Base-by-base conservation (phyloP, 1,284 basidiomycete species). In the Cryptococcus deneoformans region DNA sequence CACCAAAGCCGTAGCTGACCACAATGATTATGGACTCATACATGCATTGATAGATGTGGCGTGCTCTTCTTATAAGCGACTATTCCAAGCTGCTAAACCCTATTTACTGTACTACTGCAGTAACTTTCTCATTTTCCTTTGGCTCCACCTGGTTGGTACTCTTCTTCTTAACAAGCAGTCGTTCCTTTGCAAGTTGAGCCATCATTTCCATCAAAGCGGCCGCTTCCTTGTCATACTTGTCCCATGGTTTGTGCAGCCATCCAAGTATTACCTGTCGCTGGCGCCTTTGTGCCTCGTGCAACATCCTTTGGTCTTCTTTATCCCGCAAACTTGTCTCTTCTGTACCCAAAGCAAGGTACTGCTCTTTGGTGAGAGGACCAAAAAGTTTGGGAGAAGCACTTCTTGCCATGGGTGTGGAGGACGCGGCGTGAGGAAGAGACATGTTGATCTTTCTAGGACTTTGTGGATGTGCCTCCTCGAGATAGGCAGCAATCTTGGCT, bases 161-260 rank as follows among this genome's bases (percentile, higher is more conserved):
- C 36, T 44, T 57, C 39, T 42, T 10, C 10, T 60, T 58, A 16
- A 57, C 59, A 24, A 64, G 64, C 44, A 64, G 11, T 39, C 56
- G 54, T 29, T 57, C 56, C 47, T 50, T 43, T 5, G 64, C 66
- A 11, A 67, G 9, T 2, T 52, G 45, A 7, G 57, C 63, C 20
- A 68, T 34, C 42, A 56, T 47, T 11, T 62, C 65, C 45, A 68
- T 64, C 40, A 62, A 36, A 20, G 54, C 61, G 12, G 67, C 65
- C 10, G 63, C 67, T 9, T 66, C 64, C 24, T 60, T 60, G 43
- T 72, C 67, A 39, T 60, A 72, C 29, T 52, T 49, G 5, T 54
- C 58, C 70, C 70, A 72, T 34, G 70, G 70, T 44, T 60, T 57
- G 16, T 64, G 56, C 38, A 72, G 52, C 64, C 64, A 70, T 20